These are phyloP conservation scores for Lentinus tigrinus DNA, from an alignment of 768 basidiomycete species.

Conservation along the genomic window DNA sequence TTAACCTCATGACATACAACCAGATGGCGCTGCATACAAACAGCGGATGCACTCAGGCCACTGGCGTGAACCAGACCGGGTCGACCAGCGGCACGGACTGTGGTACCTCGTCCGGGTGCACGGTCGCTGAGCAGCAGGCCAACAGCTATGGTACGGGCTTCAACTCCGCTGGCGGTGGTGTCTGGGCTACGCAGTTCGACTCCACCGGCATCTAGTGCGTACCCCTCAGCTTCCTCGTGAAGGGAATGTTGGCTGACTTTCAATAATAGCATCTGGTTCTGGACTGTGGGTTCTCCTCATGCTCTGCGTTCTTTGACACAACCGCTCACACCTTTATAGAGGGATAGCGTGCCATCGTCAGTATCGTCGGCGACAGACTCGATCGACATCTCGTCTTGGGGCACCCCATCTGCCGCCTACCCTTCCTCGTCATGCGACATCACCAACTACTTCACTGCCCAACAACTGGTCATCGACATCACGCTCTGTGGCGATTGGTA, in stretches of 20 bases:
- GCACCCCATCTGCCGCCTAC: conserved; percentile 44
- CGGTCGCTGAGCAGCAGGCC: conserved; percentile 30
- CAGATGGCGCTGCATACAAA: conserved; percentile 57
- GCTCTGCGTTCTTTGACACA: background rate
- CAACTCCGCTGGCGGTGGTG: conserved; percentile 51
- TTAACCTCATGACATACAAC: conserved; percentile 52
- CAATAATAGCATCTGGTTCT: conserved; percentile 45
- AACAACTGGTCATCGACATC: conserved; percentile 56
- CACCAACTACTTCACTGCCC: conserved; percentile 42
- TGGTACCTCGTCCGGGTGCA: conserved; percentile 26
- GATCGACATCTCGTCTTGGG: conserved; percentile 42
- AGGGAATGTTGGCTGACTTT: background rate
- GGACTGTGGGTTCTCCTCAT: conserved; percentile 35
- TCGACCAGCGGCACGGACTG: conserved; percentile 29
- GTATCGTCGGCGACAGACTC: conserved; percentile 32
- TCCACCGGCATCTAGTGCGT: conserved; percentile 47
- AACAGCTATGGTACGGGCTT: conserved; percentile 43
- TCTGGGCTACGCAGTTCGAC: conserved; percentile 70
- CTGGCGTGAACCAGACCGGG: conserved; percentile 33
- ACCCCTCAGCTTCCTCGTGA: background rate
- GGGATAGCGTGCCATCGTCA: conserved; percentile 36
- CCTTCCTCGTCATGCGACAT: conserved; percentile 44
- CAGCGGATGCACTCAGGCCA: conserved; percentile 34
- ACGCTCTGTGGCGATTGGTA: conserved; percentile 56
- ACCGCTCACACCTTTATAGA: conserved; percentile 23